Conservation (phyloP, 73 alveolate genomes). For the Chromera velia region DNA sequence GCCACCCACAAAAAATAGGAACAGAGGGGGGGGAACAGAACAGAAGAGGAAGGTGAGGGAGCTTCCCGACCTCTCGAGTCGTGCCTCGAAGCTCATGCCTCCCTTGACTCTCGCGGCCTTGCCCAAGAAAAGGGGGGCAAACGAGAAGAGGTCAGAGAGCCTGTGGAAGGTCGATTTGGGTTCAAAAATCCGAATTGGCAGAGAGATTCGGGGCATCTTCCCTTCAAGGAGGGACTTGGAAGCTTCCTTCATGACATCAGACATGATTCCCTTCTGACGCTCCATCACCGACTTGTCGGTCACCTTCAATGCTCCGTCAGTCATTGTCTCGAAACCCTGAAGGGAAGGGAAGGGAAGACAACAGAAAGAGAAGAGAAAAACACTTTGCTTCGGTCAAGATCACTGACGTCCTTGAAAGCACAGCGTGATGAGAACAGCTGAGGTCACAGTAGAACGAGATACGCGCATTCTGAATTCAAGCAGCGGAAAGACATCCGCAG, state of each 20-base stretch:
- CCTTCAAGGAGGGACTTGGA: conserved; percentile 67
- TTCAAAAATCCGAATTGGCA: conserved; percentile 74
- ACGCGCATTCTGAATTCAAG: too few species aligned
- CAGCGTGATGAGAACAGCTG: too few species aligned
- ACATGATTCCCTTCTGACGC: conserved; percentile 57
- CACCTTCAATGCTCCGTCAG: conserved; percentile 62
- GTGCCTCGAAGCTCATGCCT: conserved; percentile 61
- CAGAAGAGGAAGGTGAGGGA: too few species aligned
- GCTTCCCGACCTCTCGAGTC: too few species aligned
- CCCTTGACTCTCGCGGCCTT: conserved; percentile 52
- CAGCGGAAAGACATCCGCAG: too few species aligned
- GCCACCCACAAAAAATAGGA: too few species aligned
- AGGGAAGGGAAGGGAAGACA: too few species aligned
- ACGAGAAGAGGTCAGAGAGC: conserved; percentile 59
- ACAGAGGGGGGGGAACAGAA: too few species aligned
- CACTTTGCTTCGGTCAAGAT: too few species aligned
- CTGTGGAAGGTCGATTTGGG: conserved; percentile 62
- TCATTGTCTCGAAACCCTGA: not conserved
- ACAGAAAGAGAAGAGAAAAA: too few species aligned
- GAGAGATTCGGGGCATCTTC: conserved; percentile 58
- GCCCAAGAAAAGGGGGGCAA: conserved; percentile 53
- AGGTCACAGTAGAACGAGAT: too few species aligned
- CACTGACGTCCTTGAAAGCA: too few species aligned
- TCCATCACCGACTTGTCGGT: conserved; percentile 53
- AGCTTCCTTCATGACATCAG: conserved; percentile 55